Conservation (phyloP, 140 eudicot genomes). For the Anethum foeniculum region DNA sequence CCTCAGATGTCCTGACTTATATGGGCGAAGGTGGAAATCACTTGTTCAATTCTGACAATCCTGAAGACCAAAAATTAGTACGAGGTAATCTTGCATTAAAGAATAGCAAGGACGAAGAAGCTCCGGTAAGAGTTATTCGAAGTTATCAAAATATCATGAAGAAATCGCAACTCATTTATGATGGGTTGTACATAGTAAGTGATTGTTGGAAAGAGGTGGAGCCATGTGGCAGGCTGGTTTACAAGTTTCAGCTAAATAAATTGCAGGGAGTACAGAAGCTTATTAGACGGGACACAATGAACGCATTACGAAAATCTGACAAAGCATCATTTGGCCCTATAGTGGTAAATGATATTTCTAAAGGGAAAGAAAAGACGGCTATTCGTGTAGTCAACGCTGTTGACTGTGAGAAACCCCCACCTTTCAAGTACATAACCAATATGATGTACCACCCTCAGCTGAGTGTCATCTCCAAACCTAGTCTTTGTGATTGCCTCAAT, state of each 20-base stretch:
- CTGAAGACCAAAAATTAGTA: slow-evolving; percentile 17
- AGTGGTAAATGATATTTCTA: slow-evolving; percentile 21
- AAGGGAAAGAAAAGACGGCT: slow-evolving; percentile 23
- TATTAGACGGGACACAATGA: slow-evolving; percentile 6
- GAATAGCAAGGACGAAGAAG: slow-evolving; percentile 12
- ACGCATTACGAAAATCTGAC: slow-evolving; percentile 18
- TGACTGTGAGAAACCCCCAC: slow-evolving; percentile 28
- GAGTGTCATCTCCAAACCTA: slow-evolving; percentile 6
- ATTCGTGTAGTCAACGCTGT: slow-evolving; percentile 19
- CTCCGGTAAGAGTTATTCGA: slow-evolving; percentile 20
- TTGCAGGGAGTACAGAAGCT: slow-evolving; percentile 21
- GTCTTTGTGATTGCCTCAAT: slow-evolving; percentile 18
- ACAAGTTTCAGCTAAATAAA: slow-evolving; percentile 21
- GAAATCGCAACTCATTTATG: slow-evolving; percentile 6
- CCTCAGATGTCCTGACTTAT: slow-evolving; percentile 14
- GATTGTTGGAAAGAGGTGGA: slow-evolving; percentile 15
- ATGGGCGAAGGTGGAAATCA: slow-evolving; percentile 24
- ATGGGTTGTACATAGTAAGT: slow-evolving; percentile 21
- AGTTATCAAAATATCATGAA: not conserved
- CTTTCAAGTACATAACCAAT: slow-evolving; percentile 19
- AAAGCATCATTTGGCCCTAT: slow-evolving; percentile 10
- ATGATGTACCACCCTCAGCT: slow-evolving; percentile 20
- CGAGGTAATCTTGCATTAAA: slow-evolving; percentile 3
- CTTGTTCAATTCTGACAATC: not conserved
- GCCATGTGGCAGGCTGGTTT: slow-evolving; percentile 13